Base-by-base conservation (phyloP, 2,329 filamentous ascomycete genomes). In the Seiridium cupressi region DNA sequence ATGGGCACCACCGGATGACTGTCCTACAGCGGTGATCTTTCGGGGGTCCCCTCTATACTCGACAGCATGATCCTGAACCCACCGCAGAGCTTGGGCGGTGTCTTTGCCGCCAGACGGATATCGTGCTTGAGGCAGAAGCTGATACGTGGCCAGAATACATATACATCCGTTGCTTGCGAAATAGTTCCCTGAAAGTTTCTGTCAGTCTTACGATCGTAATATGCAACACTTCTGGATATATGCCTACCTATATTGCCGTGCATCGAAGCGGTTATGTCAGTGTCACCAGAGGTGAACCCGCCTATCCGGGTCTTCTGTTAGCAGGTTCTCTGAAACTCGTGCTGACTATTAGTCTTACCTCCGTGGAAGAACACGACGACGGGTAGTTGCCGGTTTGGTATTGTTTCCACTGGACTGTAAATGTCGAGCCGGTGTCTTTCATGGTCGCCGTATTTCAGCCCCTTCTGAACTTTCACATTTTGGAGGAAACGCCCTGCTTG, bases 251-350 rank as follows among this genome's bases (percentile, higher is more conserved):
- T 44, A 32, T 55, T 42, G 36, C 40, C 40, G 36, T 44, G 53
- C 53, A 55, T 55, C 8, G 53, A 55, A n/a, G 36, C 26, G 26
- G 53, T 55, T 44, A 44, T 55, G 18, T 55, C 53, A 55, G 11
- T 55, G 53, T 55, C 53, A 10, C 53, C 53, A 44, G 40, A 44
- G 3, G 40, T 55, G 40, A 55, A 55, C 10, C 36, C 53, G 40
- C 53, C 53, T 42, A 18, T 31, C 10, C 31, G 26, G n/a, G 35
- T 32, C 18, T 46, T 10, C 10, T 32, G 9, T 18, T 32, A 32
- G n/a, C 7, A 32, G 35, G 26, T 10, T 9, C 7, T 34, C 18
- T 32, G 35, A 4, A 11, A 9, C 26, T 32, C 32, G 13, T 49
- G 26, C 26, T 8, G 8, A 49, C 35, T 5, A 49, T 49, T 10